These are phyloP conservation scores for Synura sp. DNA, from an alignment of 352 stramenopile genomes.

Conservation along the genomic window DNA sequence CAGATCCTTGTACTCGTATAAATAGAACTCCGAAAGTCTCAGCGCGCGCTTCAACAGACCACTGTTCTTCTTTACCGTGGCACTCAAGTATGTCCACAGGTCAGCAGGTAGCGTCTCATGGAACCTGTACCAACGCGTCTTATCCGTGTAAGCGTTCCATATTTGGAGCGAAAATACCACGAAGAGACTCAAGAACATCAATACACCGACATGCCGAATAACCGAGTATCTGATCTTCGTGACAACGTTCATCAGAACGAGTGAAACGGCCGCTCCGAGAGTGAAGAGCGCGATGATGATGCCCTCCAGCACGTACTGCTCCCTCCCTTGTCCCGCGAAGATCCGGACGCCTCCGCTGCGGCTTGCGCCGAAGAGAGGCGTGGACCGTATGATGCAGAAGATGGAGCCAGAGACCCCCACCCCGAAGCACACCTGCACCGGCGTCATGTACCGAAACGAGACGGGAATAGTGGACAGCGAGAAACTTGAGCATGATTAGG, in stretches of 20 bases:
- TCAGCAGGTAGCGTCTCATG: constrained; percentile 23
- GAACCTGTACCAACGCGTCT: constrained; percentile 29
- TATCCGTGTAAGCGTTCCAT: not conserved
- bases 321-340: constrained; percentile 4
- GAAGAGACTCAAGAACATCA: not conserved
- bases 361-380: not conserved
- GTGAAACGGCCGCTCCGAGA: not conserved
- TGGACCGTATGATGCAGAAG: constrained; percentile 28
- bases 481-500: not conserved
- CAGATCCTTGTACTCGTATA: constrained; percentile 23
- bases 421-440: not conserved
- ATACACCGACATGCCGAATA: not conserved
- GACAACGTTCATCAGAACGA: not conserved
- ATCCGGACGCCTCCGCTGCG: not conserved
- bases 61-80: constrained; percentile 22
- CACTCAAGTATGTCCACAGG: not conserved
- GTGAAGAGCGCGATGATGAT: constrained; percentile 11
- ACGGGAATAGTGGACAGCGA: not conserved
- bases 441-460: not conserved
- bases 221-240: not conserved
- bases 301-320: constrained; percentile 37
- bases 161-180: not conserved
- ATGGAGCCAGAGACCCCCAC: constrained; percentile 32
- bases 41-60: not conserved
- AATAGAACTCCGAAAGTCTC: not conserved